These are phyloP conservation scores for Neofusicoccum sp. DNA, from an alignment of 2,329 filamentous ascomycete genomes.

Conservation along the genomic window DNA sequence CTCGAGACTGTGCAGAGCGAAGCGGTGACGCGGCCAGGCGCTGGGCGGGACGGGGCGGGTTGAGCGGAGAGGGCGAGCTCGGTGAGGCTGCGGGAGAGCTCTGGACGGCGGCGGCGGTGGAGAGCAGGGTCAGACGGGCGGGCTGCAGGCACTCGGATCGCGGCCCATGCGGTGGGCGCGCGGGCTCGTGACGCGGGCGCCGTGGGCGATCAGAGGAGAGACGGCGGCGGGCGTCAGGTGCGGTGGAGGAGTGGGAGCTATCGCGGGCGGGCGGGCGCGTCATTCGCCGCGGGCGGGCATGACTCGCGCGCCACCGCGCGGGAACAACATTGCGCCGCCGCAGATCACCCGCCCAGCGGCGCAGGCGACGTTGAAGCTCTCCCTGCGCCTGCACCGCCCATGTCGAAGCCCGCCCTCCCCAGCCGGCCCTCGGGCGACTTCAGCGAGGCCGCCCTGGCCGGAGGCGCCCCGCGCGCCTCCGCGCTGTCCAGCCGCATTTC, in stretches of 20 bases:
- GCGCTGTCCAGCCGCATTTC: conserved; percentile 82
- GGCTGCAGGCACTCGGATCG: background rate
- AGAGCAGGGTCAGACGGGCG: background rate
- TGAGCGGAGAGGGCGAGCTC: background rate
- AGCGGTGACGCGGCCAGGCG: too few relatives aligned
- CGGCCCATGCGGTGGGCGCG: background rate
- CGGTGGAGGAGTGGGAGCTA: background rate
- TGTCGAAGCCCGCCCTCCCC: conserved; percentile 10
- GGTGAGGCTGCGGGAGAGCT: background rate
- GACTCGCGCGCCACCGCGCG: background rate
- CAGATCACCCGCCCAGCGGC: background rate
- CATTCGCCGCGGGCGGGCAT: conserved; percentile 14
- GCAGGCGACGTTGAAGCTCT: background rate
- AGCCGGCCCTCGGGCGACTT: conserved; percentile 20
- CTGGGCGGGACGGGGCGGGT: background rate
- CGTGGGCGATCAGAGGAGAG: background rate
- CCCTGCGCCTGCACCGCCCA: background rate
- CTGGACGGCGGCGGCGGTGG: background rate
- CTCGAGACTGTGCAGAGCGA: background rate
- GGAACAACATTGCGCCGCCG: conserved; percentile 5
- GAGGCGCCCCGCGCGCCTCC: conserved; percentile 44
- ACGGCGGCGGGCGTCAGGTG: conserved; percentile 1
- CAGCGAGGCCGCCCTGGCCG: conserved; percentile 9
- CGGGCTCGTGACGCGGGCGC: conserved; percentile 4
- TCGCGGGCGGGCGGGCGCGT: conserved; percentile 14